Base-by-base conservation (phyloP, 805 yeast genomes). In the Ogataea minuta region DNA sequence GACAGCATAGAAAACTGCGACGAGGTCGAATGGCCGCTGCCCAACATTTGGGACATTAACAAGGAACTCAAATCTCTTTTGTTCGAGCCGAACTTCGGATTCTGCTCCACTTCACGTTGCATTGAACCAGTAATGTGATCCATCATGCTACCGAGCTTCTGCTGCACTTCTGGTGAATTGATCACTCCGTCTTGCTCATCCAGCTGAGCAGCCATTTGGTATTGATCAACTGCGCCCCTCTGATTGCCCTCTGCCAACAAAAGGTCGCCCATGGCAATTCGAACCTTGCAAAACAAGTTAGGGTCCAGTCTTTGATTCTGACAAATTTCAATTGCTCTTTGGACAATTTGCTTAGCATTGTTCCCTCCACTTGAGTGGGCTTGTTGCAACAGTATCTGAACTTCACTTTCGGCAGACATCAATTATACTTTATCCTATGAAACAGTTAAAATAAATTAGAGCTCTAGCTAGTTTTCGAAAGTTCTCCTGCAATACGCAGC, bases 121-220 rank as follows among this genome's bases (percentile, higher is more conserved):
- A 60, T 24, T 14, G 52, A 41, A 4, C 33, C 39, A 4, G 59
- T 41, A 24, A 60, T 54, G 12, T 50, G 41, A 11, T 37, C 40
- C 23, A 60, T 37, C 8, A 59, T 40, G 3, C 49, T 29, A 26
- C 50, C 46, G 13, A 60, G 43, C 33, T 58, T 59, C 25, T 51
- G 46, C 41, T 60, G 53, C 19, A 60, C 44, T 40, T 60, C 64
- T 9, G 64, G 63, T 4, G 59, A 50, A 24, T 60, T 52, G 19
- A 57, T 50, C 13, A 41, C 53, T 4, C 65, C 65, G 33, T 60
- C 65, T 17, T 35, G 32, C 43, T 60, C 64, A 42, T 60, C 65
- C 25, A 60, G 49, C 33, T 53, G 48, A 13, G 61, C 59, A 13
- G 65, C 65, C 38, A 45, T 41, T 19, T 47, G 45, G 34, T 59